A percentile compares a stretch with the other conserved stretches of the same genome.
Evolutionary conservation across 2,329 filamentous ascomycete genomes (phyloP).

Genomic region (Hymenoscyphus fructigenus): DNA sequence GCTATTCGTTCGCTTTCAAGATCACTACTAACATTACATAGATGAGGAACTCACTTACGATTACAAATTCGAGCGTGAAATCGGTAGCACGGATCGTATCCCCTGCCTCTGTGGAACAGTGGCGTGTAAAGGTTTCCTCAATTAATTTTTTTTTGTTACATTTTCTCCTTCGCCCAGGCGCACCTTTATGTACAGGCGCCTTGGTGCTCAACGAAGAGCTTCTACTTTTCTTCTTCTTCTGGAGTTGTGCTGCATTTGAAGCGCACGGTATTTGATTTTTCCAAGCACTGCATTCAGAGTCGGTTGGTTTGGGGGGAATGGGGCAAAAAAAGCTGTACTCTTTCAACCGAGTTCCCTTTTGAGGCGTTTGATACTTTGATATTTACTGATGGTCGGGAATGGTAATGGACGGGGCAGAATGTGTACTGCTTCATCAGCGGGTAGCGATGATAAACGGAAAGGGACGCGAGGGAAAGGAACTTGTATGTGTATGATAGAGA

Average conservation of each 20-base stretch:
- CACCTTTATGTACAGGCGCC: not conserved
- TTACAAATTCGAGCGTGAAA: slow-evolving; percentile 99
- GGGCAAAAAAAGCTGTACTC: slow-evolving; percentile 32
- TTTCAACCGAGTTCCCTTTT: slow-evolving; percentile 34
- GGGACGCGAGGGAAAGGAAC: slow-evolving; percentile 6
- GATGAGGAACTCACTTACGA: slow-evolving; percentile 99
- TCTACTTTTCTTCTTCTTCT: slow-evolving; percentile 12
- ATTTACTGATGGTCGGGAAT: slow-evolving; percentile 13
- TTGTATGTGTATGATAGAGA: slow-evolving; percentile 23
- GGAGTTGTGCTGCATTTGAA: slow-evolving; percentile 19
- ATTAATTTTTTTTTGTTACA: slow-evolving; percentile 55
- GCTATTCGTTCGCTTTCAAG: not conserved
- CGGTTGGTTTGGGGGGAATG: slow-evolving; percentile 14
- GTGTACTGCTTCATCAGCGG: slow-evolving; percentile 24
- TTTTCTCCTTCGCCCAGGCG: slow-evolving; percentile 7
- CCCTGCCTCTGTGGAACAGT: slow-evolving; percentile 95
- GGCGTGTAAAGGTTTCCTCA: slow-evolving; percentile 98
- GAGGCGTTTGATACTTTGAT: slow-evolving; percentile 21
- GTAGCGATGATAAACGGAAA: slow-evolving; percentile 4
- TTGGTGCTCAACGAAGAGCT: slow-evolving; percentile 3
- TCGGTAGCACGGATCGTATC: slow-evolving; percentile 90
- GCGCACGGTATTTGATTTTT: slow-evolving; percentile 17
- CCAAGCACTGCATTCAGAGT: slow-evolving; percentile 26
- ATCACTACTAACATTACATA: slow-evolving; percentile 42
- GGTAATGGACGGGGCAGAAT: slow-evolving; percentile 11